A percentile compares a stretch with the other conserved stretches of the same genome.
Conservation (phyloP, 352 stramenopile species). For the Globisporangium orthogonon region DNA sequence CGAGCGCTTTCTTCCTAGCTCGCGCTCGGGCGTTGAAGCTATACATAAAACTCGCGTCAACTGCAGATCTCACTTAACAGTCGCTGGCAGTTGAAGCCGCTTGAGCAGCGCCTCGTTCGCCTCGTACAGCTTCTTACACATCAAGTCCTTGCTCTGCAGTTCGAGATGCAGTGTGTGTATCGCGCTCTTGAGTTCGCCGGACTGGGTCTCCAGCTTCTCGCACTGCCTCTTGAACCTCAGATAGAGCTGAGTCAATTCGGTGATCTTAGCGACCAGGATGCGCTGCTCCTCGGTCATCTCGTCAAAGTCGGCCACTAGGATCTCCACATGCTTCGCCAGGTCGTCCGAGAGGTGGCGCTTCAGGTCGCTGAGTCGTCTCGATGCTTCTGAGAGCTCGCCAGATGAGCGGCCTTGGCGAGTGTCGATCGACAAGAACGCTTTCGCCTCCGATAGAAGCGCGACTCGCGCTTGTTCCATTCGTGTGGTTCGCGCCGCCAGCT, state of each 20-base stretch:
- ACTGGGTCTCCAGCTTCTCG: conserved; percentile 28
- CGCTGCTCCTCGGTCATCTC: conserved; percentile 47
- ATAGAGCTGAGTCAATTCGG: conserved; percentile 51
- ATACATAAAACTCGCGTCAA: background rate
- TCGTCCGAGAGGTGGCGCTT: conserved; percentile 40
- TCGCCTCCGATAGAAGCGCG: conserved; percentile 40
- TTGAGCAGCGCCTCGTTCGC: conserved; percentile 56
- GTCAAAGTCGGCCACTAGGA: conserved; percentile 50
- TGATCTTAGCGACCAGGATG: conserved; percentile 52
- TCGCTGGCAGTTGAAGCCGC: conserved; percentile 19
- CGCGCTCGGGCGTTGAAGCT: background rate
- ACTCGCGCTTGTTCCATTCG: conserved; percentile 39
- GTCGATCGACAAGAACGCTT: conserved; percentile 26
- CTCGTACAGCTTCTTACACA: conserved; percentile 58
- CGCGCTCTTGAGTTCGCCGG: conserved; percentile 21
- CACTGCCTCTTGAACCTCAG: conserved; percentile 52
- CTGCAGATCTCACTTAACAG: background rate
- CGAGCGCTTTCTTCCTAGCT: too few relatives aligned
- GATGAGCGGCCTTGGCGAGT: background rate
- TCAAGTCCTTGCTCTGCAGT: conserved; percentile 37
- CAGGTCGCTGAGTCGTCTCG: conserved; percentile 26
- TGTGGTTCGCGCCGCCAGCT: conserved; percentile 36
- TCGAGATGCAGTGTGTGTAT: conserved; percentile 32
- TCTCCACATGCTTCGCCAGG: conserved; percentile 35
- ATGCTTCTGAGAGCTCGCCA: conserved; percentile 3